These are phyloP conservation scores for Amaranthus tricolor DNA, from an alignment of 179 eudicot species.

Conservation along the genomic window DNA sequence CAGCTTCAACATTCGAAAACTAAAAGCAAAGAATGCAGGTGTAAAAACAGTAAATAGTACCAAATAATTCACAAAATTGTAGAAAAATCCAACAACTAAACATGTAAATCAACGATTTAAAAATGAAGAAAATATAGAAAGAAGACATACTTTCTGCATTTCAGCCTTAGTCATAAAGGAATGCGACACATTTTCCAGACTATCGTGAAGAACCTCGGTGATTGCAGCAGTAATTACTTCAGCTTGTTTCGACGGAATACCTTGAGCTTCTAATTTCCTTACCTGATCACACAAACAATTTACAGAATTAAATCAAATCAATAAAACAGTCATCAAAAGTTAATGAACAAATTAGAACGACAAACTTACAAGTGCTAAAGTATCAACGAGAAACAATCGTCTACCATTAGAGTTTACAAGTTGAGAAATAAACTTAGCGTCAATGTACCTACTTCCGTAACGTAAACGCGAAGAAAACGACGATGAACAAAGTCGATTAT, in stretches of 20 bases:
- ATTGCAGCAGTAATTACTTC: conserved; percentile 71
- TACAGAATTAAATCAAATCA: background rate
- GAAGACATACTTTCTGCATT: conserved; percentile 55
- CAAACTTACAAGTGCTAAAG: conserved; percentile 71
- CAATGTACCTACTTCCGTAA: conserved; percentile 22
- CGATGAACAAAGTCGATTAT: conserved; percentile 10
- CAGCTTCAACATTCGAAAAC: too few relatives aligned
- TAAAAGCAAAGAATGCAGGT: background rate
- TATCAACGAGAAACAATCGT: conserved; percentile 77
- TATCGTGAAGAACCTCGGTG: conserved; percentile 66
- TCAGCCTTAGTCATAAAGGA: conserved; percentile 66
- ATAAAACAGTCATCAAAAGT: background rate
- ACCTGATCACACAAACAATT: conserved; percentile 31
- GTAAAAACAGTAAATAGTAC: too few relatives aligned
- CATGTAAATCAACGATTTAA: background rate
- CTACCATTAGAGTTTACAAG: conserved; percentile 47
- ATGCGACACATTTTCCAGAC: conserved; percentile 66
- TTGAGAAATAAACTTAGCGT: conserved; percentile 49
- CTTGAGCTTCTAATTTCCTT: conserved; percentile 71
- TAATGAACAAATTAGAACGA: background rate
- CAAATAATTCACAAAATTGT: too few relatives aligned
- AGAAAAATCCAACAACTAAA: background rate
- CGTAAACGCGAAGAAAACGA: conserved; percentile 20
- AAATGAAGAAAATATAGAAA: background rate
- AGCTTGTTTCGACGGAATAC: conserved; percentile 73